Evolutionary conservation across 352 stramenopile species (phyloP).

Genomic region (Thalassiosira exigua): DNA sequence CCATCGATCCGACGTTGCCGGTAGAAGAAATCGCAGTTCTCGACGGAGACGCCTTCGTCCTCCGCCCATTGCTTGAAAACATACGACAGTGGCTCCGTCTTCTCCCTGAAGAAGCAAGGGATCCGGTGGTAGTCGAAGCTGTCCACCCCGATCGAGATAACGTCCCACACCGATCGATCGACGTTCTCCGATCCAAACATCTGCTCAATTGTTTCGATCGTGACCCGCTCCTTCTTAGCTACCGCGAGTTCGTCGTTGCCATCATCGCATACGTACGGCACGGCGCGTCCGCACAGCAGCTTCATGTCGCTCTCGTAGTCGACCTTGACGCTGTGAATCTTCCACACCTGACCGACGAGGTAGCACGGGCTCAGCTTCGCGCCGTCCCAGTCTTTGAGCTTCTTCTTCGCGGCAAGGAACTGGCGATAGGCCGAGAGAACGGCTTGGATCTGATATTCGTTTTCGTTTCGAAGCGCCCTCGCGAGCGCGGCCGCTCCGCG

Average conservation of each 20-base stretch:
- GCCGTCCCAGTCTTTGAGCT: slow-evolving; percentile 69
- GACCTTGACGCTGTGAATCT: slow-evolving; percentile 61
- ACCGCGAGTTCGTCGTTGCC: slow-evolving; percentile 29
- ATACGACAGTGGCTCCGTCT: background rate
- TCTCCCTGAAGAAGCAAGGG: too few species aligned
- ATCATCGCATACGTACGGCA: slow-evolving; percentile 56
- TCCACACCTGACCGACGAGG: slow-evolving; percentile 71
- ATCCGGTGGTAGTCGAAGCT: background rate
- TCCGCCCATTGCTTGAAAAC: background rate
- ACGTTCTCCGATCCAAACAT: background rate
- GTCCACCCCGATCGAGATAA: background rate
- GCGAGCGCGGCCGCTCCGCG: background rate
- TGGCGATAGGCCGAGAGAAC: slow-evolving; percentile 64
- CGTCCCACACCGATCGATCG: background rate
- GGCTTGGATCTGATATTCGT: background rate
- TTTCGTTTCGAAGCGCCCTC: background rate
- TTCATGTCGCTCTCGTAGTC: slow-evolving; percentile 71
- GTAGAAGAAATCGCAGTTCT: slow-evolving; percentile 9
- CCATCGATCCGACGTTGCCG: background rate
- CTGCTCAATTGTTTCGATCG: background rate
- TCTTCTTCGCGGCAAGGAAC: slow-evolving; percentile 73
- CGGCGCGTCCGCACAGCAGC: slow-evolving; percentile 65
- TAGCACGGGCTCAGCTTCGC: slow-evolving; percentile 58
- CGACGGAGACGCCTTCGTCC: background rate
- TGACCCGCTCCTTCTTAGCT: background rate